These are phyloP conservation scores for Rosa chinensis DNA, from an alignment of 306 rosid genomes.

Conservation along the genomic window DNA sequence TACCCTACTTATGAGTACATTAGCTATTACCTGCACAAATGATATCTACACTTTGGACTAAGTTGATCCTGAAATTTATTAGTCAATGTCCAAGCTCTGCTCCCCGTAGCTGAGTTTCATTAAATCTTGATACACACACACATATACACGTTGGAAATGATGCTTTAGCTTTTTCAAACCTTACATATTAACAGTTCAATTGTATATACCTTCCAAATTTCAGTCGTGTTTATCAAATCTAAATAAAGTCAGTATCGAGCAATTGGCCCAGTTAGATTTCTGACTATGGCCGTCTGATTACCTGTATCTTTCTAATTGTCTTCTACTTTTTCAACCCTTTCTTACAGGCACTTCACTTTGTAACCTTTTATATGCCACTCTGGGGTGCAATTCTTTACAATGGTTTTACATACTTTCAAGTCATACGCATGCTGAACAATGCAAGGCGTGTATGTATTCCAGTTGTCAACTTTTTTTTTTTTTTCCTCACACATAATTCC, in stretches of 20 bases:
- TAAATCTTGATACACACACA: not conserved
- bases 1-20: not conserved
- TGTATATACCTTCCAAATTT: not conserved
- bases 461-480: slow-evolving; percentile 7
- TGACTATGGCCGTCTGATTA: not conserved
- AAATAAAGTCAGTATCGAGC: not conserved
- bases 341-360: slow-evolving; percentile 85
- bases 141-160: not conserved
- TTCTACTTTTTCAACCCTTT: slow-evolving; percentile 12
- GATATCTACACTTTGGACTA: not conserved
- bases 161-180: not conserved
- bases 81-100: not conserved
- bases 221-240: not conserved
- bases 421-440: slow-evolving; percentile 96
- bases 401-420: slow-evolving; percentile 88
- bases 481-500: slow-evolving; percentile 10
- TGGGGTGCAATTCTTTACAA: slow-evolving; percentile 99
- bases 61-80: not conserved
- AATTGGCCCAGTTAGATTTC: not conserved
- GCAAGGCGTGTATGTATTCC: slow-evolving; percentile 83
- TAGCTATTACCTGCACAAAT: not conserved
- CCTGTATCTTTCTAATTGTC: not conserved
- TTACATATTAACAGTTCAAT: not conserved
- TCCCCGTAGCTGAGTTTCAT: not conserved
- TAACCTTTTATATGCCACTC: slow-evolving; percentile 91